A percentile compares a stretch with the other conserved stretches of the same genome.
Evolutionary conservation across 2,329 filamentous ascomycete species (phyloP).

Genomic region (Hirsutella thompsonii): DNA sequence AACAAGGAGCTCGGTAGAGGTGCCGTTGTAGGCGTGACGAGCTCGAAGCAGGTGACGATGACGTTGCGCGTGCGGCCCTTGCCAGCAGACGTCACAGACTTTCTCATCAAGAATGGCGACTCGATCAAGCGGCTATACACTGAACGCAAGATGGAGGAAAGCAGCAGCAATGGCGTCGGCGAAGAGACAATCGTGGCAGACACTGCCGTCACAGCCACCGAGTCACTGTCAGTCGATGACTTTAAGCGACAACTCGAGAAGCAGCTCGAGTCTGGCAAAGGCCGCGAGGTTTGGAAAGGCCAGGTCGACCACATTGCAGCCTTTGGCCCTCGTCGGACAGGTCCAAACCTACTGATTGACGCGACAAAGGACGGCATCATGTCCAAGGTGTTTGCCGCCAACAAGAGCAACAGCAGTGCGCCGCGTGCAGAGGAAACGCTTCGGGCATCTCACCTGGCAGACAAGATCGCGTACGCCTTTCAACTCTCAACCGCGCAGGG

Average conservation of each 20-base stretch:
- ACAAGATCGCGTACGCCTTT: constrained; percentile 90
- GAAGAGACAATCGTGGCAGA: constrained; percentile 37
- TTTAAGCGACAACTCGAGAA: constrained; percentile 61
- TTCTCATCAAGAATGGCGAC: constrained; percentile 66
- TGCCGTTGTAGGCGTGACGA: constrained; percentile 59
- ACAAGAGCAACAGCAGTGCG: constrained; percentile 16
- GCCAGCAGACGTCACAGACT: constrained; percentile 67
- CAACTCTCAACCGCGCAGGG: constrained; percentile 83
- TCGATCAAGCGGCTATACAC: constrained; percentile 71
- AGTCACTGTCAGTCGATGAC: constrained; percentile 57
- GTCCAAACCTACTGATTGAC: constrained; percentile 84
- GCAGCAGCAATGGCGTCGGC: constrained; percentile 14
- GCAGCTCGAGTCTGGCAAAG: constrained; percentile 58
- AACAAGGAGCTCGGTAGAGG: constrained; percentile 82
- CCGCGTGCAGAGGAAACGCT: constrained; percentile 36
- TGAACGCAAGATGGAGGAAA: constrained; percentile 39
- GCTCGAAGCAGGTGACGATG: constrained; percentile 76
- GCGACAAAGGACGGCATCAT: constrained; percentile 60
- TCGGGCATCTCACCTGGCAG: constrained; percentile 57
- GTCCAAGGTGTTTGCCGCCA: constrained; percentile 49
- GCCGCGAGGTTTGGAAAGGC: constrained; percentile 61
- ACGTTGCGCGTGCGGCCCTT: constrained; percentile 67
- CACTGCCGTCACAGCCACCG: constrained; percentile 43
- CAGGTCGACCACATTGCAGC: constrained; percentile 72
- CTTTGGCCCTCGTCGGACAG: constrained; percentile 75